Evolutionary conservation across 352 stramenopile genomes (phyloP).

Genomic region (Phytophthora brassicae): DNA sequence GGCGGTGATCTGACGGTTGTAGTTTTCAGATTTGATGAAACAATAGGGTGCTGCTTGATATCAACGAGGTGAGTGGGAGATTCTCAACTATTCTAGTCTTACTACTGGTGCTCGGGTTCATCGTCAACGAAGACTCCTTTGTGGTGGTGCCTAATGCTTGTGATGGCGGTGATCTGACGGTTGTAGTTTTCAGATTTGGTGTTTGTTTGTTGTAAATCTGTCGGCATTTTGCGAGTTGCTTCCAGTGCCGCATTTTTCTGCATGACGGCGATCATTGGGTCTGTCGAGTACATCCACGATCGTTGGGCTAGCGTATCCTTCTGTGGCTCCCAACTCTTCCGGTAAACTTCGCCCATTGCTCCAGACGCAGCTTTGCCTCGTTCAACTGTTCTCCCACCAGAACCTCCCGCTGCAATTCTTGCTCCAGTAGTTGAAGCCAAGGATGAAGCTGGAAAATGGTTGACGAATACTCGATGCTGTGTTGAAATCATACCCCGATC

Average conservation of each 20-base stretch:
- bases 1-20: conserved; percentile 47
- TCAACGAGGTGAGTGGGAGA: not conserved
- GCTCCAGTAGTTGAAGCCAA: conserved; percentile 17
- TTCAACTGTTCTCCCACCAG: conserved; percentile 45
- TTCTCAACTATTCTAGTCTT: not conserved
- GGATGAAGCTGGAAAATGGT: conserved; percentile 36
- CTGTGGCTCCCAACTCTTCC: conserved; percentile 56
- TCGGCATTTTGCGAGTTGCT: not conserved
- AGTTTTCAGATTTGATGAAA: conserved; percentile 31
- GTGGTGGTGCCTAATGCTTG: conserved; percentile 49
- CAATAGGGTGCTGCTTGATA: conserved; percentile 2
- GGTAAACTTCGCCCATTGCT: conserved; percentile 66
- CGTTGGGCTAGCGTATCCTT: conserved; percentile 69
- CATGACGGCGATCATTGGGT: conserved; percentile 65
- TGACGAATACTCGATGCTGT: conserved; percentile 56
- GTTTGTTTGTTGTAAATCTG: conserved; percentile 17
- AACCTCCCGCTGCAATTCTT: conserved; percentile 47
- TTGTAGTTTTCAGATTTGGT: conserved; percentile 31
- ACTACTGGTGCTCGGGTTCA: conserved; percentile 23
- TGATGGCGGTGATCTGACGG: conserved; percentile 62
- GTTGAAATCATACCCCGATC: conserved; percentile 69
- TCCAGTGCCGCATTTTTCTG: conserved; percentile 31
- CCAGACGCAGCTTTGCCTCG: conserved; percentile 66
- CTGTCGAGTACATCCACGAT: conserved; percentile 76
- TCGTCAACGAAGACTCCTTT: conserved; percentile 70